Evolutionary conservation across 495 filamentous ascomycete species (phyloP).

Genomic region (Xanthoparmelia taractica): DNA sequence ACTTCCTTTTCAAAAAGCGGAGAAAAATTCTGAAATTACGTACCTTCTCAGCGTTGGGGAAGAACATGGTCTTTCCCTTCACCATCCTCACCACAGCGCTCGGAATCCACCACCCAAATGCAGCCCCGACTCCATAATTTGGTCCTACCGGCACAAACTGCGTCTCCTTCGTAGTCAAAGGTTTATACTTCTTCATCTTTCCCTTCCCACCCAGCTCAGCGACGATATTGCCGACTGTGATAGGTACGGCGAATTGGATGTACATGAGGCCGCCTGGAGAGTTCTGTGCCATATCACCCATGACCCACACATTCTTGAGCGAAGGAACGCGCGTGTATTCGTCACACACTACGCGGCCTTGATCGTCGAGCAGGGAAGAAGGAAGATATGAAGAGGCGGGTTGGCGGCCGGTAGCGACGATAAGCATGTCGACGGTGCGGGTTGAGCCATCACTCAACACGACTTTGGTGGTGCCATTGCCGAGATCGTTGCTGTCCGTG

Average conservation of each 20-base stretch:
- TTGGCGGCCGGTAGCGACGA: constrained; percentile 48
- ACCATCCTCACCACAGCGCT: constrained; percentile 25
- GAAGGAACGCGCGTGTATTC: constrained; percentile 32
- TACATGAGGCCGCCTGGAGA: constrained; percentile 22
- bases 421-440: constrained; percentile 43
- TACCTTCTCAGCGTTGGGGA: constrained; percentile 8
- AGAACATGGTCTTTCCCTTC: constrained; percentile 26
- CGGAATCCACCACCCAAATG: constrained; percentile 28
- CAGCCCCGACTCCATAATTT: constrained; percentile 24
- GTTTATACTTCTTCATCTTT: constrained; percentile 22
- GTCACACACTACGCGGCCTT: constrained; percentile 41
- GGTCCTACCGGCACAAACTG: constrained; percentile 31
- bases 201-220: constrained; percentile 17
- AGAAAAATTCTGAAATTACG: background rate
- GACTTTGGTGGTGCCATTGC: constrained; percentile 16
- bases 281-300: constrained; percentile 40
- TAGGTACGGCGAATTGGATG: constrained; percentile 13
- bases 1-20: background rate
- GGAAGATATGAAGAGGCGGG: constrained; percentile 51
- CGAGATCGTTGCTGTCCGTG: constrained; percentile 9
- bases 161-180: constrained; percentile 30
- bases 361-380: constrained; percentile 35
- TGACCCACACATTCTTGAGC: constrained; percentile 41
- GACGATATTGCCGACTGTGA: constrained; percentile 19
- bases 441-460: constrained; percentile 19